phyloP scores from a whole-genome alignment of 2,329 filamentous ascomycete genomes.

The Blastomyces emzantsi region DNA sequence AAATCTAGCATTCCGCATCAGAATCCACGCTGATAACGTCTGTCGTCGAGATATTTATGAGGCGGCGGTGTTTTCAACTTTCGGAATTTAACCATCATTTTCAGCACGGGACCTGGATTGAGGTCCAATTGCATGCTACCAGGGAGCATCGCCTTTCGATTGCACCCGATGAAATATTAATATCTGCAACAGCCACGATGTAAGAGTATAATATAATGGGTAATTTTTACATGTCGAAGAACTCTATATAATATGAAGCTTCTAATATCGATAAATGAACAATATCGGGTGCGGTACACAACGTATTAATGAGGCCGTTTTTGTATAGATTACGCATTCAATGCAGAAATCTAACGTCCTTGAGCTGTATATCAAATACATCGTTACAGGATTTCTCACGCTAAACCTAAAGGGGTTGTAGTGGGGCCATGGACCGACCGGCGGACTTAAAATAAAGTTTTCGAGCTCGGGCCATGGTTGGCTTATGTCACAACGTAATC shows the following conservation, averaged over 20 bases:
- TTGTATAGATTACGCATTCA: background rate
- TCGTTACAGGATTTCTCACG: background rate
- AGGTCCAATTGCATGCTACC: background rate
- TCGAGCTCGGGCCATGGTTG: background rate
- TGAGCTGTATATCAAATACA: background rate
- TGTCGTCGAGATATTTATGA: background rate
- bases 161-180: background rate
- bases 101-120: background rate
- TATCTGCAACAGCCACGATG: background rate
- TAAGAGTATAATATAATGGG: background rate
- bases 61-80: background rate
- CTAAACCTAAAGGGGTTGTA: background rate
- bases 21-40: background rate
- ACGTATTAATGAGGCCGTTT: background rate
- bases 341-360: background rate
- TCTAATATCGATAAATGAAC: background rate
- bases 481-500: background rate
- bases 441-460: background rate
- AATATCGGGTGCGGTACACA: background rate
- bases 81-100: background rate
- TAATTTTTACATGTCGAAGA: background rate
- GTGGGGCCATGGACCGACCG: background rate
- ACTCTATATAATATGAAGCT: background rate
- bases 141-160: no score
- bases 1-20: background rate